Percentiles rank a stretch among this genome's conserved stretches.
These are phyloP conservation scores for Pistacia integerrima DNA, from an alignment of 345 rosid species.

Conservation along the genomic window DNA sequence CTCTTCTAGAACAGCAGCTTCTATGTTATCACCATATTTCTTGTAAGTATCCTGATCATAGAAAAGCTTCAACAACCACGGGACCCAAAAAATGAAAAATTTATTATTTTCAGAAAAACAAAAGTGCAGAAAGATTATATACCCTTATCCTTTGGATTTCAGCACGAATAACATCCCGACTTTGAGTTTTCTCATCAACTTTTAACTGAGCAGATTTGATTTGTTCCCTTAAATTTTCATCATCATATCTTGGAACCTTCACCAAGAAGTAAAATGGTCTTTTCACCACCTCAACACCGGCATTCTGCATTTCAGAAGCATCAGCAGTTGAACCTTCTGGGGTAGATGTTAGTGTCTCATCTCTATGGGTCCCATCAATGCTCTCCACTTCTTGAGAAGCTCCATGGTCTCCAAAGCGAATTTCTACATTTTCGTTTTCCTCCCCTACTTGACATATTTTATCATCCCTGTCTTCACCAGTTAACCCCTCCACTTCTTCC, in stretches of 20 bases:
- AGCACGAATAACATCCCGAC: constrained; percentile 59
- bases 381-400: constrained; percentile 22
- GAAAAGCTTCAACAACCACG: constrained; percentile 25
- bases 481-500: neutral
- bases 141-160: constrained; percentile 59
- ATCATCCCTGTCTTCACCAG: neutral
- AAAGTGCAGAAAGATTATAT: constrained; percentile 19
- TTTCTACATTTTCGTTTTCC: neutral
- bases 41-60: constrained; percentile 49
- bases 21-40: constrained; percentile 39
- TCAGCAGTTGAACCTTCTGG: constrained; percentile 30
- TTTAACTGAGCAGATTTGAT: constrained; percentile 49
- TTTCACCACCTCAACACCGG: constrained; percentile 45
- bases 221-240: constrained; percentile 49
- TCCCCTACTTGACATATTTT: neutral
- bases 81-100: constrained; percentile 4
- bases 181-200: constrained; percentile 65
- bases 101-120: neutral
- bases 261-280: constrained; percentile 53
- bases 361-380: constrained; percentile 24
- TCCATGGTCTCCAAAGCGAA: constrained; percentile 14
- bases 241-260: constrained; percentile 69
- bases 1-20: constrained; percentile 57
- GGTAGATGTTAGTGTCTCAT: constrained; percentile 23
- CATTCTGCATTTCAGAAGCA: constrained; percentile 42